Conservation (phyloP, 176 grass and related monocot genomes). For the Oryza meridionalis region DNA sequence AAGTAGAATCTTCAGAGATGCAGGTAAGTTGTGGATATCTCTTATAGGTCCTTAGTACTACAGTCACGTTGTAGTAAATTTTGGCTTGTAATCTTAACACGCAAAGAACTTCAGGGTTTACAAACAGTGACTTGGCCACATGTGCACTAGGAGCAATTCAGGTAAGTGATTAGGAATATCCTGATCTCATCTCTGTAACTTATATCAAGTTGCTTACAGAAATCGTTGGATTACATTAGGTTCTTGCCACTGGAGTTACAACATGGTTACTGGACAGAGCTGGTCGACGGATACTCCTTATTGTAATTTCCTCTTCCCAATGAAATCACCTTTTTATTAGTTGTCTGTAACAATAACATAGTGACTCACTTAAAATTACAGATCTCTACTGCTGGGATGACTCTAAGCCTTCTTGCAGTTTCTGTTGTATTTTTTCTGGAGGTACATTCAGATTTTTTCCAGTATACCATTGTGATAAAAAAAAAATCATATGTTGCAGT, state of each 20-base stretch:
- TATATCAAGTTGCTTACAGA: background rate
- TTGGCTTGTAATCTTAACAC: slow-evolving; percentile 14
- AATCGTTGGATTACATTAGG: slow-evolving; percentile 42
- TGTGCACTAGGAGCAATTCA: slow-evolving; percentile 90
- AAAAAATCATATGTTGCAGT: background rate
- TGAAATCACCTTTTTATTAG: slow-evolving; percentile 25
- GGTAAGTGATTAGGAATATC: slow-evolving; percentile 37
- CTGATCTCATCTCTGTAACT: background rate
- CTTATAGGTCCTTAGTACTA: background rate
- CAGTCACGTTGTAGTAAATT: background rate
- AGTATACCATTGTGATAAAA: background rate
- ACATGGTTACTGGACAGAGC: slow-evolving; percentile 91
- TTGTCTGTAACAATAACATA: slow-evolving; percentile 11
- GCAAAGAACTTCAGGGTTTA: slow-evolving; percentile 61
- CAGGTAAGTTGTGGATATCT: slow-evolving; percentile 49
- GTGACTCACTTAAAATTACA: slow-evolving; percentile 41
- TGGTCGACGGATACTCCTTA: slow-evolving; percentile 90
- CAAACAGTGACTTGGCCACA: slow-evolving; percentile 81
- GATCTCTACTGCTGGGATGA: slow-evolving; percentile 75
- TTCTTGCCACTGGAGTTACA: slow-evolving; percentile 89
- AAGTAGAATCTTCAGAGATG: slow-evolving; percentile 86
- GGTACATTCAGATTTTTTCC: slow-evolving; percentile 44
- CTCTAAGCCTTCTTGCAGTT: slow-evolving; percentile 81
- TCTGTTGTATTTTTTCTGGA: slow-evolving; percentile 85
- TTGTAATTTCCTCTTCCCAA: slow-evolving; percentile 58